Evolutionary conservation across 2,329 filamentous ascomycete genomes (phyloP), one percentile per base, ranked within the genome.

Genomic region (Ceratocystiopsis minuta): DNA sequence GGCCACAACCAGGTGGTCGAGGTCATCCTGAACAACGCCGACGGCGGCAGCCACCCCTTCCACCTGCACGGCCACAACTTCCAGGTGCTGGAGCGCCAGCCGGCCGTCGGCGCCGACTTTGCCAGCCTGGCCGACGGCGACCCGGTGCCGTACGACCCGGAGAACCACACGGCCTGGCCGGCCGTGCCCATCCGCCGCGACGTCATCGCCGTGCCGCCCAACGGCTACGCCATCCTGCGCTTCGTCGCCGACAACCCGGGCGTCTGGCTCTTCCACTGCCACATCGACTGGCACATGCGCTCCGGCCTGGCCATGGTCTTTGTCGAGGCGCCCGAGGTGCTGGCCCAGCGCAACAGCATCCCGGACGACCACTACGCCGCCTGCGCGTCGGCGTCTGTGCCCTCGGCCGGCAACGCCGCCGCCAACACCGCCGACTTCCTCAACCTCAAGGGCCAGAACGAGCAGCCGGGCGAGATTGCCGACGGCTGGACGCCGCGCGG

Each of bases 31-130:
- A 83, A 86, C 63, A 88, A 86, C 53, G 65, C 74, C 37, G 82
- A 88, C 50, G 55, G 67, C 45, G 63, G 82, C 36, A 76, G 74
- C 10, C 80, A 86, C 51, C 84, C 74, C 5, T 86, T 87, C 63
- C 80, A 83, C 51, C 55, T 92, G 1, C 86, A 90, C 60, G 81
- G 81, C 0, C 80, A 85, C 55, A 64, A 71, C 49, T 85, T 86
- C 60, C 47, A 49, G 57, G 64, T 78, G 4, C 55, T 84, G 33
- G 64, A 70, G 48, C 74, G 79, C 20, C 72, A 56, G 0, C 73
- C 77, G 31, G 66, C 76, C 0, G 68, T 60, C 0, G 74, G 76
- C 6, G 61, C 64, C 1, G 76, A 72, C 2, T 78, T 73, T 48
- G 63, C 66, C 4, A 60, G 64, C 18, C 54, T 62, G 62, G 35